phyloP scores from a whole-genome alignment of 176 grass and related monocot species.

The Saccharum spontaneum region DNA sequence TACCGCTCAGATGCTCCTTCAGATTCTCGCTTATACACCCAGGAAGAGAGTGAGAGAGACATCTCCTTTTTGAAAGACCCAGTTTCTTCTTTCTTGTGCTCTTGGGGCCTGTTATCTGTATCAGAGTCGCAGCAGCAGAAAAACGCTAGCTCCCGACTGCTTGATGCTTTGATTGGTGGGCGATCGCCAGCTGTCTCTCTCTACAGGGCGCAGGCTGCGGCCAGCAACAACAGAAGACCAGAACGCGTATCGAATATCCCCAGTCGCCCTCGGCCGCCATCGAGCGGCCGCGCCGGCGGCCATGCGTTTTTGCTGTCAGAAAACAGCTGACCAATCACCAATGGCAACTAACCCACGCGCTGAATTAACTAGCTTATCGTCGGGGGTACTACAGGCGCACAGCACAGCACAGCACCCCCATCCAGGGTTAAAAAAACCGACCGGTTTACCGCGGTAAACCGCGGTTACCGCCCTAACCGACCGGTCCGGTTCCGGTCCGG shows the following conservation, averaged over 20 bases:
- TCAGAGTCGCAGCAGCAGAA: neutral
- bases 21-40: neutral
- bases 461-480: no score
- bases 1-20: neutral
- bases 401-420: conserved; percentile 5
- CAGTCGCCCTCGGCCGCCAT: neutral
- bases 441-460: no score
- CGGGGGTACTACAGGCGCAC: neutral
- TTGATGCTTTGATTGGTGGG: neutral
- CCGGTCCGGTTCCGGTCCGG: no score
- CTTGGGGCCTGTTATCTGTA: neutral
- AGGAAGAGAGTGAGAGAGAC: neutral
- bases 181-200: neutral
- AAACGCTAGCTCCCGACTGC: neutral
- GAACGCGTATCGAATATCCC: conserved; percentile 28
- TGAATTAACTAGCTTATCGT: conserved; percentile 22
- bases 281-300: neutral
- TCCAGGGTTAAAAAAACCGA: no score
- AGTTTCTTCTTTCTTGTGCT: neutral
- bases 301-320: neutral
- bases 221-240: neutral
- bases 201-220: neutral
- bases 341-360: conserved; percentile 9
- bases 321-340: conserved; percentile 7
- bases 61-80: neutral